Evolutionary conservation across 1,139 yeast genomes (phyloP).

Genomic region (Scheffersomyces segobiensis): DNA sequence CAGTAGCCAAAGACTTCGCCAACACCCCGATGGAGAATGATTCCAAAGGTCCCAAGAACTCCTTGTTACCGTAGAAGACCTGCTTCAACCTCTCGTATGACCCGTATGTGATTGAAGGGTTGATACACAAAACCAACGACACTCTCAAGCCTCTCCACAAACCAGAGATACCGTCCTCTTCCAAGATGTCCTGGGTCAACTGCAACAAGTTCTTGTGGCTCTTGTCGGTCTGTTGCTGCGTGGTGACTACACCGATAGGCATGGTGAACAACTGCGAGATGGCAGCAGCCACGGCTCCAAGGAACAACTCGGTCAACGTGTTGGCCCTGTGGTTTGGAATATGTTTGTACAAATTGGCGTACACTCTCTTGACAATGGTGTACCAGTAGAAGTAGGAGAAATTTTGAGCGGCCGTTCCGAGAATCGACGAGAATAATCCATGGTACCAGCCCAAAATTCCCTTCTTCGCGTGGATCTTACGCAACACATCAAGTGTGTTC

Average conservation of each 20-base stretch:
- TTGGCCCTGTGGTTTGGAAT: slow-evolving; percentile 43
- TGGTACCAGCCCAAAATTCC: slow-evolving; percentile 77
- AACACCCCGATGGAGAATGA: slow-evolving; percentile 75
- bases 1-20: slow-evolving; percentile 79
- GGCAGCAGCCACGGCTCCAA: slow-evolving; percentile 86
- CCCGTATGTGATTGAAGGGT: slow-evolving; percentile 89
- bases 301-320: slow-evolving; percentile 69
- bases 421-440: slow-evolving; percentile 68
- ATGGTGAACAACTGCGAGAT: slow-evolving; percentile 80
- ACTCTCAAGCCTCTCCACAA: slow-evolving; percentile 88
- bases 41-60: slow-evolving; percentile 60
- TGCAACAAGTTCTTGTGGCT: slow-evolving; percentile 41
- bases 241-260: slow-evolving; percentile 81
- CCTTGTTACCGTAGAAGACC: slow-evolving; percentile 47
- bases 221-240: slow-evolving; percentile 75
- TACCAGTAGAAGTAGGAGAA: slow-evolving; percentile 90
- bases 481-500: slow-evolving; percentile 63
- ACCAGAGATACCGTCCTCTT: slow-evolving; percentile 71
- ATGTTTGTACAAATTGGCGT: slow-evolving; percentile 45
- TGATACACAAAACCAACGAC: slow-evolving; percentile 72
- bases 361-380: slow-evolving; percentile 65
- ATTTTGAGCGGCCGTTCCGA: slow-evolving; percentile 78
- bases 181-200: slow-evolving; percentile 56
- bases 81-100: slow-evolving; percentile 71
- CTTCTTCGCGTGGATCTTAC: slow-evolving; percentile 53